Percentiles rank a stretch among this genome's conserved stretches.
phyloP scores from a whole-genome alignment of 441 rosid species.

The Gossypium davidsonii region DNA sequence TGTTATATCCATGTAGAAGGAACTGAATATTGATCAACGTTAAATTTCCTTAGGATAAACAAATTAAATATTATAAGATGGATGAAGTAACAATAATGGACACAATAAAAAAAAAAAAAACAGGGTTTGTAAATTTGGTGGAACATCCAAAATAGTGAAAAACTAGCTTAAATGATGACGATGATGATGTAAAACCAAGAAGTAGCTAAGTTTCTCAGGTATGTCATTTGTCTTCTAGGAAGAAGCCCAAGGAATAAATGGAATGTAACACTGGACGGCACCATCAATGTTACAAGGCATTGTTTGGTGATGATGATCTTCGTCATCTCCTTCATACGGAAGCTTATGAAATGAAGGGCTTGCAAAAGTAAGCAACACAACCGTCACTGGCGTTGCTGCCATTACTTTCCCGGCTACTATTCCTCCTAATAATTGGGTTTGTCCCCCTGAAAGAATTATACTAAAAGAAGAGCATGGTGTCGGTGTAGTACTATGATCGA shows the following conservation, averaged over 20 bases:
- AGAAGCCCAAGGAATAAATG: not conserved
- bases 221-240: too few relatives aligned
- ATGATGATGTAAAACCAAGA: too few relatives aligned
- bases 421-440: conserved; percentile 46
- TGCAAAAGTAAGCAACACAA: conserved; percentile 30
- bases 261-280: not conserved
- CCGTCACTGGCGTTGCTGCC: conserved; percentile 33
- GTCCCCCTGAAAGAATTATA: conserved; percentile 33
- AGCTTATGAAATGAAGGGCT: conserved; percentile 27
- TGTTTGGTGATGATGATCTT: not conserved
- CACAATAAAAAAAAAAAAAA: too few relatives aligned
- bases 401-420: conserved; percentile 34
- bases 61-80: too few relatives aligned
- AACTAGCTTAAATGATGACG: too few relatives aligned
- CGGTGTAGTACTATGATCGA: not conserved
- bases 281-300: not conserved
- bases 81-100: too few relatives aligned
- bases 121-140: too few relatives aligned
- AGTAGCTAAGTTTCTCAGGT: too few relatives aligned
- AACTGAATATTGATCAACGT: too few relatives aligned
- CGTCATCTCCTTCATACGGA: conserved; percentile 17
- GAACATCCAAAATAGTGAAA: too few relatives aligned
- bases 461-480: conserved; percentile 21
- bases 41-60: too few relatives aligned
- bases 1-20: too few relatives aligned